phyloP scores from a whole-genome alignment of 495 filamentous ascomycete genomes.

The Tuber magnatum region DNA sequence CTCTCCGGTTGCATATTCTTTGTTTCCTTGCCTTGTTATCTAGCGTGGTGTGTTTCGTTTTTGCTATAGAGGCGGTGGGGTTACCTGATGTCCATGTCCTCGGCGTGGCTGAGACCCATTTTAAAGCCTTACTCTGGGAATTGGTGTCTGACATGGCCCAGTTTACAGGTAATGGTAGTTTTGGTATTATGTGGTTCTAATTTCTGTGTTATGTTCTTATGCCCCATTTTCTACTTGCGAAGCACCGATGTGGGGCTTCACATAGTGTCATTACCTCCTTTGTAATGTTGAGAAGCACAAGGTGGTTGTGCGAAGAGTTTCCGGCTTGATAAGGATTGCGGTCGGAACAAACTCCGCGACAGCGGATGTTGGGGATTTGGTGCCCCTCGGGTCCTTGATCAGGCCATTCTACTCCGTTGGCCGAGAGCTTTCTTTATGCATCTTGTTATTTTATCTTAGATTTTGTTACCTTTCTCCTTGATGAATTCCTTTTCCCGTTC shows the following conservation, averaged over 20 bases:
- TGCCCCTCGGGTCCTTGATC: not conserved
- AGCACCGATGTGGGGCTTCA: constrained; percentile 10
- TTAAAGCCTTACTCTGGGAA: constrained; percentile 13
- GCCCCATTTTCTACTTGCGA: constrained; percentile 11
- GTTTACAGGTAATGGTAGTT: constrained; percentile 33
- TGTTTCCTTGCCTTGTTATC: not conserved
- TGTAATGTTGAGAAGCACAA: constrained; percentile 31
- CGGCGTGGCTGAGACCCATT: not conserved
- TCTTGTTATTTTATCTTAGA: not conserved
- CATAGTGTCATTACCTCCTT: constrained; percentile 32
- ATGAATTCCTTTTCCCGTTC: not conserved
- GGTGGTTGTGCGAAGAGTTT: not conserved
- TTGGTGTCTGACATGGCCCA: constrained; percentile 30
- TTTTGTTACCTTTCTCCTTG: not conserved
- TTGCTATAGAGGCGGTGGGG: not conserved
- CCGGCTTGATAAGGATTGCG: not conserved
- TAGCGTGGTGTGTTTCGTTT: not conserved
- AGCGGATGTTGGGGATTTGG: not conserved
- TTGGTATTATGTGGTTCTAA: constrained; percentile 28
- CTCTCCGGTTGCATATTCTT: not conserved
- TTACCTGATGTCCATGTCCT: not conserved
- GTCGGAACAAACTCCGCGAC: not conserved
- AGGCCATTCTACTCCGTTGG: not conserved
- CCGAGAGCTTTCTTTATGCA: not conserved
- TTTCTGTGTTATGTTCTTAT: constrained; percentile 16